Evolutionary conservation across 2,329 filamentous ascomycete genomes (phyloP).

Genomic region (Ascocoryne sarcoides): DNA sequence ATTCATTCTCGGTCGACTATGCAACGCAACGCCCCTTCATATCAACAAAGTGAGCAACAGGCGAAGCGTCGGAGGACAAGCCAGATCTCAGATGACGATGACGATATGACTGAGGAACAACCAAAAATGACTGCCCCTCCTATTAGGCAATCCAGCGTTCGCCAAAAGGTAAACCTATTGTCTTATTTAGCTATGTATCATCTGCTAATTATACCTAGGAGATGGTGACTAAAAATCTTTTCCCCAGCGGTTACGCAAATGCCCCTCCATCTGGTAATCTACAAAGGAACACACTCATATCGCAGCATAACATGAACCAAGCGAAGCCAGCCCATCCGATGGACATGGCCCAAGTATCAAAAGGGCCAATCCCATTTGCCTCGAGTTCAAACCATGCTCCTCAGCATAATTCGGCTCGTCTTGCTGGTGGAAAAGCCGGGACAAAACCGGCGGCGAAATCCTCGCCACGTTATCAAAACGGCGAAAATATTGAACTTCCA

Average conservation of each 20-base stretch:
- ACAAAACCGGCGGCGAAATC: constrained; percentile 52
- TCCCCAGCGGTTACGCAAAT: constrained; percentile 52
- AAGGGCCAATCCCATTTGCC: constrained; percentile 83
- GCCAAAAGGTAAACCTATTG: constrained; percentile 29
- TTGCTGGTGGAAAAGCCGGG: constrained; percentile 46
- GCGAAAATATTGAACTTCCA: constrained; percentile 83
- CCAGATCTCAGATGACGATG: constrained; percentile 57
- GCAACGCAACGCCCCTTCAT: constrained; percentile 50
- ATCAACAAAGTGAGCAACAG: constrained; percentile 53
- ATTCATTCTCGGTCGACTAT: constrained; percentile 34
- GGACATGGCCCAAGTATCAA: constrained; percentile 82
- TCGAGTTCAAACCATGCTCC: constrained; percentile 49
- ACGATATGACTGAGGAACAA: constrained; percentile 51
- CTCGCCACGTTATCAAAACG: constrained; percentile 79
- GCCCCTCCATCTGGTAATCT: constrained; percentile 38
- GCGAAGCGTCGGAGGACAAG: constrained; percentile 73
- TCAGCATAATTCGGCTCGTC: constrained; percentile 39
- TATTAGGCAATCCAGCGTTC: constrained; percentile 68
- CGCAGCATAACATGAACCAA: constrained; percentile 56
- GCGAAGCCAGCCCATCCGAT: constrained; percentile 58
- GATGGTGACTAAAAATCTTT: constrained; percentile 48
- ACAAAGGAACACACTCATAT: constrained; percentile 51
- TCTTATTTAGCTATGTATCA: background rate
- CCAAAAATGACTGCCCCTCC: constrained; percentile 71
- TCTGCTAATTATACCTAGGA: constrained; percentile 43